Evolutionary conservation across 805 yeast species (phyloP).

Genomic region (Metschnikowia koreensis): DNA sequence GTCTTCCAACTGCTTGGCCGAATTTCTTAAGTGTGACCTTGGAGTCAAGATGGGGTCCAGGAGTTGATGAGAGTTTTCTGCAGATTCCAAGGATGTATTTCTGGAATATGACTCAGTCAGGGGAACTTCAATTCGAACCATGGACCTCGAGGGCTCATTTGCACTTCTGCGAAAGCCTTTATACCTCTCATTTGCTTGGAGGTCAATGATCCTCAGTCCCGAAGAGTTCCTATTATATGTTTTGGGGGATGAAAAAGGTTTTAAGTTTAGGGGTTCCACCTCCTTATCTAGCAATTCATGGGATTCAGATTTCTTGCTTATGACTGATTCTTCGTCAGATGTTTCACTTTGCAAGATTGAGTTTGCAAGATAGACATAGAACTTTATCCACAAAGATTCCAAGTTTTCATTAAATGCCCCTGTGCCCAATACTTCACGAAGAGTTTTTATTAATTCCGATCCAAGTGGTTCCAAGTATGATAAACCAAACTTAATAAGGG

Average conservation of each 20-base stretch:
- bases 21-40: slow-evolving; percentile 24
- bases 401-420: slow-evolving; percentile 28
- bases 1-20: slow-evolving; percentile 9
- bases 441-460: slow-evolving; percentile 35
- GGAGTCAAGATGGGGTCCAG: slow-evolving; percentile 27
- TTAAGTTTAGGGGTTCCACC: slow-evolving; percentile 25
- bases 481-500: slow-evolving; percentile 23
- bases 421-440: slow-evolving; percentile 34
- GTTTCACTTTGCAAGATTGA: slow-evolving; percentile 29
- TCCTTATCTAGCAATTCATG: slow-evolving; percentile 12
- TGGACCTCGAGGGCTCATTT: slow-evolving; percentile 9
- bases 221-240: too few species aligned
- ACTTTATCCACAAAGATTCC: slow-evolving; percentile 40
- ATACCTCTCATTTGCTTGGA: slow-evolving; percentile 35
- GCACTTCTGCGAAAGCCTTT: slow-evolving; percentile 42
- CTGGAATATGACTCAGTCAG: slow-evolving; percentile 15
- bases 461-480: slow-evolving; percentile 44
- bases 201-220: slow-evolving; percentile 23
- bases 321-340: slow-evolving; percentile 26
- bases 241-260: slow-evolving; percentile 4
- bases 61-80: slow-evolving; percentile 7
- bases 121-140: slow-evolving; percentile 6
- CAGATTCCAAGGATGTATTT: slow-evolving; percentile 7
- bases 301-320: slow-evolving; percentile 9
- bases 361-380: slow-evolving; percentile 41